Evolutionary conservation across 2,329 filamentous ascomycete species (phyloP).

Genomic region (Juglanconis juglandina): DNA sequence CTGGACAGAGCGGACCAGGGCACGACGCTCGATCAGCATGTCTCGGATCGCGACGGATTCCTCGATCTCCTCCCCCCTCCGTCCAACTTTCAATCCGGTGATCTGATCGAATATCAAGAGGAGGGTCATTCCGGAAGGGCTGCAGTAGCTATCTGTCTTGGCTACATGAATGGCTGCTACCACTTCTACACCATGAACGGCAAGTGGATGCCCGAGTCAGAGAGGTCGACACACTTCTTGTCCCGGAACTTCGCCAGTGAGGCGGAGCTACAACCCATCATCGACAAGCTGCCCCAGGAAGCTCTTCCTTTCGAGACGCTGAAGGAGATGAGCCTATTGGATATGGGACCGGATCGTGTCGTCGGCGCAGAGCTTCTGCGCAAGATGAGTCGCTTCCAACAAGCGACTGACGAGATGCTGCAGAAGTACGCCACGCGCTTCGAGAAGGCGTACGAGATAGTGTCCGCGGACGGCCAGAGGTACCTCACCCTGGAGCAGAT

Average conservation of each 20-base stretch:
- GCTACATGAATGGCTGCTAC: constrained; percentile 46
- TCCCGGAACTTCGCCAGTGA: constrained; percentile 43
- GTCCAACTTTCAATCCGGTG: constrained; percentile 38
- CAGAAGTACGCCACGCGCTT: constrained; percentile 46
- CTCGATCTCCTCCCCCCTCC: constrained; percentile 30
- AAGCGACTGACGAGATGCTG: constrained; percentile 41
- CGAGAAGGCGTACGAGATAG: constrained; percentile 40
- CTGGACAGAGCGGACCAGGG: constrained; percentile 18
- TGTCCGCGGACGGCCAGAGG: constrained; percentile 37
- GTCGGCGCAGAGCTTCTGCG: constrained; percentile 41
- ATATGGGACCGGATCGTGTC: constrained; percentile 39
- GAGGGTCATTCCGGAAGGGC: constrained; percentile 33
- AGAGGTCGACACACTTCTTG: constrained; percentile 46
- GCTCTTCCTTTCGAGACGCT: constrained; percentile 28
- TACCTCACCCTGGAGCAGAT: constrained; percentile 52
- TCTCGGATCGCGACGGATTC: constrained; percentile 36
- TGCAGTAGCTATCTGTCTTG: constrained; percentile 51
- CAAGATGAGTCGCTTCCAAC: constrained; percentile 46
- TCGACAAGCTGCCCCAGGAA: constrained; percentile 34
- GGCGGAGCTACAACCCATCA: constrained; percentile 40
- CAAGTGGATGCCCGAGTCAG: constrained; percentile 44
- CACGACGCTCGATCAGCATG: constrained; percentile 21
- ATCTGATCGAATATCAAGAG: constrained; percentile 45
- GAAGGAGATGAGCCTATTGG: constrained; percentile 36
- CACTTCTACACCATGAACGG: constrained; percentile 54